A percentile compares a stretch with the other conserved stretches of the same genome.
Evolutionary conservation across 2,329 filamentous ascomycete species (phyloP).

Genomic region (Ascomycota sp.): DNA sequence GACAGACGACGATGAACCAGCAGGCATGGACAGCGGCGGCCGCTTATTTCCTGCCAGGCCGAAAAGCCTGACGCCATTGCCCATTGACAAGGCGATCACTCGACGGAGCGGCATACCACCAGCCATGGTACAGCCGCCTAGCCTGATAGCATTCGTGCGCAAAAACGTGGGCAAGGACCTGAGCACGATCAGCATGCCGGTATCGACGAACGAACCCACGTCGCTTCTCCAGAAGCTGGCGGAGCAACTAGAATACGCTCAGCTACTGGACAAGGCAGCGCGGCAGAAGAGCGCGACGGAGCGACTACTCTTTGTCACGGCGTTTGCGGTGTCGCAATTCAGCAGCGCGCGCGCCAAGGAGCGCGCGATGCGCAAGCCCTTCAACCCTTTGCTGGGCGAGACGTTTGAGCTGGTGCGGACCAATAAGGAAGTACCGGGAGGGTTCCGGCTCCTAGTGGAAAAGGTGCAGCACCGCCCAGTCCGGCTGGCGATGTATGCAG

Average conservation of each 20-base stretch:
- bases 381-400: slow-evolving; percentile 90
- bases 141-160: slow-evolving; percentile 75
- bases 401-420: slow-evolving; percentile 82
- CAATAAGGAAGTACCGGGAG: slow-evolving; percentile 46
- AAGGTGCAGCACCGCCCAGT: slow-evolving; percentile 89
- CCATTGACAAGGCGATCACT: slow-evolving; percentile 38
- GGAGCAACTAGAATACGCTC: slow-evolving; percentile 77
- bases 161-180: slow-evolving; percentile 98
- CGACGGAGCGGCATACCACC: slow-evolving; percentile 50
- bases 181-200: slow-evolving; percentile 91
- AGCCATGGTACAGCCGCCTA: slow-evolving; percentile 61
- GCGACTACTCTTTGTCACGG: slow-evolving; percentile 62
- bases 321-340: slow-evolving; percentile 76
- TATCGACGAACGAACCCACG: slow-evolving; percentile 81
- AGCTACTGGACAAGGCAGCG: slow-evolving; percentile 56
- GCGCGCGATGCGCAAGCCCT: slow-evolving; percentile 81
- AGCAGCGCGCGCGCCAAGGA: slow-evolving; percentile 68
- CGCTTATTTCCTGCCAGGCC: slow-evolving; percentile 52
- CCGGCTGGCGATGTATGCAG: slow-evolving; percentile 78
- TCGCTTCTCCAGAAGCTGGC: slow-evolving; percentile 74
- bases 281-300: slow-evolving; percentile 37
- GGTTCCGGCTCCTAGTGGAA: slow-evolving; percentile 80
- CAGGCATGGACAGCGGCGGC: slow-evolving; percentile 34
- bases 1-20: slow-evolving; percentile 33
- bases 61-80: slow-evolving; percentile 55